Evolutionary conservation across 805 yeast genomes (phyloP).

Genomic region (Cyberlindnera mississippiensis): DNA sequence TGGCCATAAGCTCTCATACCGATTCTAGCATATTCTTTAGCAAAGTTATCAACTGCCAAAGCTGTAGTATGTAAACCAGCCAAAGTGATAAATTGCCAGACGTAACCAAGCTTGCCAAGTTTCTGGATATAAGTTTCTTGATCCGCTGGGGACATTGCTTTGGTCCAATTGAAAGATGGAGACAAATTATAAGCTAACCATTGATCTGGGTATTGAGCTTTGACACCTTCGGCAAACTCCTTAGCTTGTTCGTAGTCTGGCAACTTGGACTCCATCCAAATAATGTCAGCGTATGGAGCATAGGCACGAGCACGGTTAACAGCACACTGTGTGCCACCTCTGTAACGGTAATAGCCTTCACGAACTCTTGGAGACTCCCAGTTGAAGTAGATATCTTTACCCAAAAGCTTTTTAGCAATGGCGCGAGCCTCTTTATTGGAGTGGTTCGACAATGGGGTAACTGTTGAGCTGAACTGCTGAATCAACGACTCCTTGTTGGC

Average conservation of each 20-base stretch:
- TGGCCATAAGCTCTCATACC: conserved; percentile 98
- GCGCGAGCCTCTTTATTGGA: conserved; percentile 78
- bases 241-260: conserved; percentile 93
- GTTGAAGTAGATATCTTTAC: conserved; percentile 82
- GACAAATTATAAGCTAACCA: conserved; percentile 97
- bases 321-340: conserved; percentile 96
- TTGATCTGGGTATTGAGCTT: conserved; percentile 74
- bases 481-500: conserved; percentile 61
- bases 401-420: conserved; percentile 70
- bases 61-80: conserved; percentile 98
- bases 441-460: conserved; percentile 69
- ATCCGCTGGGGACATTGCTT: conserved; percentile 82
- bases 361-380: conserved; percentile 95
- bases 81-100: conserved; percentile 96
- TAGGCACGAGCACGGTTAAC: conserved; percentile 93
- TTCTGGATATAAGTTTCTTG: conserved; percentile 88
- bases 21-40: conserved; percentile 68
- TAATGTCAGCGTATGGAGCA: conserved; percentile 91
- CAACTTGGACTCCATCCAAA: conserved; percentile 97
- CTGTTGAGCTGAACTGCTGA: conserved; percentile 58
- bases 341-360: conserved; percentile 95
- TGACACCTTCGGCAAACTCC: conserved; percentile 92
- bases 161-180: conserved; percentile 97
- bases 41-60: conserved; percentile 80
- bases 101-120: conserved; percentile 84